Evolutionary conservation across 768 basidiomycete species (phyloP).

Genomic region (Suillus sp.): DNA sequence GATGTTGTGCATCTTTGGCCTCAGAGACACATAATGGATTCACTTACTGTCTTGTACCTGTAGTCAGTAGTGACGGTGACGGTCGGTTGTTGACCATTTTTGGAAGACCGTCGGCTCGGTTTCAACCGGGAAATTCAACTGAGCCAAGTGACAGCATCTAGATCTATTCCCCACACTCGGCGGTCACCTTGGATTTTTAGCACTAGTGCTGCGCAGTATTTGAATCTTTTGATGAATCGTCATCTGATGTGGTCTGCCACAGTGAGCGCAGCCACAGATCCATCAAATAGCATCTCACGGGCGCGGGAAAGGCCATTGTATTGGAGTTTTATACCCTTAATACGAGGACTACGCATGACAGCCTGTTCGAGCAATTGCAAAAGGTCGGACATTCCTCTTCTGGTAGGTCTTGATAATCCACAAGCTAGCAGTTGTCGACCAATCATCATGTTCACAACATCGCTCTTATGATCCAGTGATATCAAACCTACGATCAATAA

Average conservation of each 20-base stretch:
- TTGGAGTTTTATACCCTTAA: neutral
- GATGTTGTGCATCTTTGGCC: slow-evolving; percentile 4
- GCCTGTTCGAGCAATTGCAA: neutral
- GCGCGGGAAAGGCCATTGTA: neutral
- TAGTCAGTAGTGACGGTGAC: too few relatives aligned
- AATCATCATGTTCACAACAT: neutral
- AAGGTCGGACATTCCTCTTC: neutral
- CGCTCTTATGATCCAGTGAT: neutral
- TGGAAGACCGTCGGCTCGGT: too few relatives aligned
- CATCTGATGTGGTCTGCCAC: neutral
- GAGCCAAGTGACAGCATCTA: too few relatives aligned
- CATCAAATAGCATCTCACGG: neutral
- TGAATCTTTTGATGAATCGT: slow-evolving; percentile 4
- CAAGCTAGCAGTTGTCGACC: too few relatives aligned
- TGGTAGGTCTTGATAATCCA: neutral
- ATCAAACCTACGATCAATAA: neutral
- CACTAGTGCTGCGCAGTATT: neutral
- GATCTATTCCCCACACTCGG: neutral
- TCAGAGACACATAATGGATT: neutral
- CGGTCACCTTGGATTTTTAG: neutral
- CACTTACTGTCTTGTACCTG: neutral
- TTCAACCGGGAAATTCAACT: too few relatives aligned
- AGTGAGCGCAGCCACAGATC: neutral
- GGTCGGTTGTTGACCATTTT: neutral
- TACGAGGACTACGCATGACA: neutral